Evolutionary conservation across 305 asterid genomes (phyloP).

Genomic region (Fraxinus greggii): DNA sequence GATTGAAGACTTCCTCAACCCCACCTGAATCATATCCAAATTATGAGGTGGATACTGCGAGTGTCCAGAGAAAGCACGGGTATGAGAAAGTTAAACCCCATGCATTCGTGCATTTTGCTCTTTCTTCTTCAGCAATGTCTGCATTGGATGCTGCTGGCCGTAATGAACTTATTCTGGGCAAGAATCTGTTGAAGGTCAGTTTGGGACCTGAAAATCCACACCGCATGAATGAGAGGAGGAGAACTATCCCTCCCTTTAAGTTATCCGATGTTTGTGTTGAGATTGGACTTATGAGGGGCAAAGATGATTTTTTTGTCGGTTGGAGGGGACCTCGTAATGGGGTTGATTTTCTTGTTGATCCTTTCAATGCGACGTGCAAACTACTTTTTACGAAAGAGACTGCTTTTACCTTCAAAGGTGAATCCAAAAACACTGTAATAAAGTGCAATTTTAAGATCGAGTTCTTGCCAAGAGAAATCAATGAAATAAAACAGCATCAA

Average conservation of each 20-base stretch:
- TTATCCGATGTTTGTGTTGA: slow-evolving; percentile 58
- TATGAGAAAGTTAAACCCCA: slow-evolving; percentile 72
- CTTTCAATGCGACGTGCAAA: slow-evolving; percentile 69
- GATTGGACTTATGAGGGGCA: slow-evolving; percentile 56
- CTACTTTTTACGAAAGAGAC: slow-evolving; percentile 60
- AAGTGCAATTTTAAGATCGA: slow-evolving; percentile 72
- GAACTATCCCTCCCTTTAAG: slow-evolving; percentile 51
- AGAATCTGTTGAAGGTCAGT: slow-evolving; percentile 53
- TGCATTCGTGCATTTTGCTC: slow-evolving; percentile 81
- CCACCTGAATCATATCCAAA: slow-evolving; percentile 69
- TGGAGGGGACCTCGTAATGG: slow-evolving; percentile 66
- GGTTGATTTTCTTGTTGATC: slow-evolving; percentile 75
- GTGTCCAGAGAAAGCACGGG: slow-evolving; percentile 34
- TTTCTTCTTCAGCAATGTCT: slow-evolving; percentile 40
- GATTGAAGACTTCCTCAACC: slow-evolving; percentile 87
- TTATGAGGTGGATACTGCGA: slow-evolving; percentile 38
- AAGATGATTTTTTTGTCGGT: slow-evolving; percentile 61
- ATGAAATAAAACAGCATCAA: slow-evolving; percentile 42
- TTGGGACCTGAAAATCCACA: slow-evolving; percentile 73
- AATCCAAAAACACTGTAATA: slow-evolving; percentile 40
- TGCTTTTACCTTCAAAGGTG: slow-evolving; percentile 54
- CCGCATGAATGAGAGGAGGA: slow-evolving; percentile 63
- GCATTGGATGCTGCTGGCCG: slow-evolving; percentile 61
- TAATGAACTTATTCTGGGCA: slow-evolving; percentile 45
- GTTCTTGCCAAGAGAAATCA: slow-evolving; percentile 67